These are phyloP conservation scores for Mortierella sp. DNA, from an alignment of 371 early-diverging fungal genomes.

Conservation along the genomic window DNA sequence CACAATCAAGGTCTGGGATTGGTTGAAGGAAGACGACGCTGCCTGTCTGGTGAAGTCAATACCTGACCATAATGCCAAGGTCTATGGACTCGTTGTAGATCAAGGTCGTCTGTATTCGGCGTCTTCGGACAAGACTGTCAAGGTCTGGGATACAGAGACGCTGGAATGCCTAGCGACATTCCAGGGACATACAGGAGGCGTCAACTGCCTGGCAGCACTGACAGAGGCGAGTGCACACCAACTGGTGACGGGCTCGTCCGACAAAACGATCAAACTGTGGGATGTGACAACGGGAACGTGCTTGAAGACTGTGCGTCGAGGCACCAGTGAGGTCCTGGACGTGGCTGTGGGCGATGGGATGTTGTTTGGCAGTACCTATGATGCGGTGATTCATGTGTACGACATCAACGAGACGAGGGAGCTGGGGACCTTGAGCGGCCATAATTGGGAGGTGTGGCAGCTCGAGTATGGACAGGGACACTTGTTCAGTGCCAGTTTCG, in stretches of 20 bases:
- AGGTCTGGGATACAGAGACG: slow-evolving; percentile 70
- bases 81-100: slow-evolving; percentile 64
- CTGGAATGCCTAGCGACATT: slow-evolving; percentile 67
- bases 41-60: slow-evolving; percentile 50
- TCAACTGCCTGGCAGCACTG: slow-evolving; percentile 67
- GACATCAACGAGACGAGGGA: slow-evolving; percentile 61
- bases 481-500: slow-evolving; percentile 75
- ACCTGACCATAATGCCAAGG: slow-evolving; percentile 66
- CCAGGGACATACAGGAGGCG: slow-evolving; percentile 70
- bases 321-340: slow-evolving; percentile 69
- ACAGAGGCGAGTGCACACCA: slow-evolving; percentile 54
- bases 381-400: slow-evolving; percentile 72
- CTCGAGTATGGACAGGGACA: slow-evolving; percentile 65
- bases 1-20: slow-evolving; percentile 71
- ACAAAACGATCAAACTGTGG: slow-evolving; percentile 75
- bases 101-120: slow-evolving; percentile 67
- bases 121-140: slow-evolving; percentile 72
- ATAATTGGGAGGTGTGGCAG: slow-evolving; percentile 83
- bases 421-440: slow-evolving; percentile 66
- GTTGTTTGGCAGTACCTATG: slow-evolving; percentile 74
- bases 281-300: slow-evolving; percentile 63
- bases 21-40: slow-evolving; percentile 32
- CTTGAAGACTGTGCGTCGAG: slow-evolving; percentile 62
- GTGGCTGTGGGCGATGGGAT: slow-evolving; percentile 65
- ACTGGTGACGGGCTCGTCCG: slow-evolving; percentile 68